A percentile compares a stretch with the other conserved stretches of the same genome.
phyloP scores from a whole-genome alignment of 805 yeast species.

The Sungouiozyma ichnusensis region DNA sequence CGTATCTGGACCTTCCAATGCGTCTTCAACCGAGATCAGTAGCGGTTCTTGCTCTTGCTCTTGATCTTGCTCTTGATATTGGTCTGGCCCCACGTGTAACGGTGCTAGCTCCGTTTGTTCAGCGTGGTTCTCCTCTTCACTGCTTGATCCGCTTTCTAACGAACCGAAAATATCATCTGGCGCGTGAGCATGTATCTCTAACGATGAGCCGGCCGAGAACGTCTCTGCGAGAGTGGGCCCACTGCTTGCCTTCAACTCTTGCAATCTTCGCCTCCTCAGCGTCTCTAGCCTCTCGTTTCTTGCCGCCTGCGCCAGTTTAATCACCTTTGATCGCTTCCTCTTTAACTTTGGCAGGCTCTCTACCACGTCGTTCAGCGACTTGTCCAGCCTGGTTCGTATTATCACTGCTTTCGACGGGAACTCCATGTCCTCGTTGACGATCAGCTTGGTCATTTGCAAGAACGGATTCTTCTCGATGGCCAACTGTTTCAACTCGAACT shows the following conservation, averaged over 20 bases:
- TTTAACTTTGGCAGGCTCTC: slow-evolving; percentile 10
- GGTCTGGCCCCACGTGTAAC: too few species aligned
- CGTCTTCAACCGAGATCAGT: too few species aligned
- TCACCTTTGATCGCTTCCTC: slow-evolving; percentile 13
- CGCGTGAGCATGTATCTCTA: background rate
- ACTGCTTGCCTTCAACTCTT: slow-evolving; percentile 15
- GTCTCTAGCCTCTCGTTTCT: slow-evolving; percentile 24
- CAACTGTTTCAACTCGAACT: slow-evolving; percentile 17
- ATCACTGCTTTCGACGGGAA: background rate
- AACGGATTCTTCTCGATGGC: slow-evolving; percentile 21
- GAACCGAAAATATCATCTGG: background rate
- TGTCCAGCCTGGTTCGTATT: slow-evolving; percentile 3
- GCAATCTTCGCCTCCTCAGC: slow-evolving; percentile 17
- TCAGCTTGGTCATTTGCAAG: slow-evolving; percentile 2
- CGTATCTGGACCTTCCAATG: too few species aligned
- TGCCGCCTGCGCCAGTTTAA: slow-evolving; percentile 26
- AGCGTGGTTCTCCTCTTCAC: background rate
- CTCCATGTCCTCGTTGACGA: background rate
- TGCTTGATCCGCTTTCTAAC: background rate
- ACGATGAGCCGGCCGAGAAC: background rate
- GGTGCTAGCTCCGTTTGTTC: too few species aligned
- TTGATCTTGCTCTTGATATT: too few species aligned
- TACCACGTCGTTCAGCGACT: slow-evolving; percentile 13
- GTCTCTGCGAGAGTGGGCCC: slow-evolving; percentile 1
- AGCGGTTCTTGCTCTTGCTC: too few species aligned